Base-by-base conservation (phyloP, 2,329 filamentous ascomycete genomes). In the Alternaria brassicae region DNA sequence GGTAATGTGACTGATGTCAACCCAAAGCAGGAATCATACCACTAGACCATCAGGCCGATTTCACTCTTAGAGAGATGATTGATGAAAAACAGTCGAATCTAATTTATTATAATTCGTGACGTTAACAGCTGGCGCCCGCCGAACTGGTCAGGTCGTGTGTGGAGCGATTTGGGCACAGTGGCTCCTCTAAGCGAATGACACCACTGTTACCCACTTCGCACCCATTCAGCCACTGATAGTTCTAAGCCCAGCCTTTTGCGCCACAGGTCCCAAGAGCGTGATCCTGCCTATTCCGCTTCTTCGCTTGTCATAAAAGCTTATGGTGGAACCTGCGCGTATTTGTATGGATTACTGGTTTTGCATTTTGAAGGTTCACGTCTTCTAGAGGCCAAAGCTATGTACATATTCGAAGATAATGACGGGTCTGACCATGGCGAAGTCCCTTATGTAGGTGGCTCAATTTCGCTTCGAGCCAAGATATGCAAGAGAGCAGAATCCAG, bases 21-120 rank as follows among this genome's bases (percentile, higher is more conserved):
- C 53, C 58, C 67, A 68, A 70, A 70, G 68, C 68, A 68, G 65
- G 68, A 67, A 70, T 70, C 68, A 65, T 70, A 69, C 68, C 66
- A 69, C 68, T 70, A 70, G 68, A 56, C 57, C 53, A 57, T 60
- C 57, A 60, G 57, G 57, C 53, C 57, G 37, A 13, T 48, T 13
- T 37, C n/a, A 19, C 40, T 44, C 37, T 53, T 19, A 21, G 6
- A 41, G 53, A 56, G 42, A 45, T 52, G 32, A 21, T 56, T 37
- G 50, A 58, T 58, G 55, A 3, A 48, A 23, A 8, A 15, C 4
- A 8, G 28, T 12, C 7, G 4, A 21, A 3, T 9, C 21, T 9
- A 4, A 2, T 32, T 1, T 4, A 0, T 13, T 21, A 45, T 23
- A 6, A 8, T 6, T 6, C 4, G 15, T 3, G 15, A 3, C 2